A percentile compares a stretch with the other conserved stretches of the same genome.
These are phyloP conservation scores for Teratosphaeria nubilosa DNA, from an alignment of 2,329 filamentous ascomycete genomes.

Conservation along the genomic window DNA sequence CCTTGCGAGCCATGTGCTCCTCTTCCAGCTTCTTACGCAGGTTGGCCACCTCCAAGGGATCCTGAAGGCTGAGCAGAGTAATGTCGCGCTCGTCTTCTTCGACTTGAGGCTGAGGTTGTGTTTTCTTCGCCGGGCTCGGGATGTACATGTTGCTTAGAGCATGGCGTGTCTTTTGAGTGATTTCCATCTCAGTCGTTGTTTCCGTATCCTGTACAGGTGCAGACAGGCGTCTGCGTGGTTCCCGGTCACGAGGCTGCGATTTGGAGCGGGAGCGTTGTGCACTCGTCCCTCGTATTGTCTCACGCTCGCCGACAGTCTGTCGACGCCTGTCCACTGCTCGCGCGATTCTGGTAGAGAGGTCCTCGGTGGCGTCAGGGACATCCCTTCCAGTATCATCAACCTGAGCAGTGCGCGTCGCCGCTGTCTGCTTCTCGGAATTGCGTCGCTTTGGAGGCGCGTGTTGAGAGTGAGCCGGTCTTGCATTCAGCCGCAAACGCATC, in stretches of 20 bases:
- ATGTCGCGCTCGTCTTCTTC: constrained; percentile 27
- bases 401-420: background rate
- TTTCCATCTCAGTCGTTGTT: constrained; percentile 14
- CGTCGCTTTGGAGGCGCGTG: background rate
- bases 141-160: constrained; percentile 4
- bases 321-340: constrained; percentile 19
- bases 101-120: background rate
- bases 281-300: background rate
- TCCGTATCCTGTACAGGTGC: constrained; percentile 10
- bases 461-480: background rate
- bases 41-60: constrained; percentile 42
- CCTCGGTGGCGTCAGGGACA: background rate
- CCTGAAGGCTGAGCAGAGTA: constrained; percentile 47
- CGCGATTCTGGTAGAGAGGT: constrained; percentile 16
- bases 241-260: constrained; percentile 8
- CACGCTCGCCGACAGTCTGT: constrained; percentile 5
- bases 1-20: constrained; percentile 33
- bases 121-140: constrained; percentile 4
- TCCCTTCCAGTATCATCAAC: background rate
- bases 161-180: constrained; percentile 8
- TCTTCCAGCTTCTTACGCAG: constrained; percentile 47
- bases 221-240: constrained; percentile 4
- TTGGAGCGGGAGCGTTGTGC: constrained; percentile 11
- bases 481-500: constrained; percentile 17
- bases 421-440: background rate